Base-by-base conservation (phyloP, 176 grass and related monocot species). In the Oryza punctata region DNA sequence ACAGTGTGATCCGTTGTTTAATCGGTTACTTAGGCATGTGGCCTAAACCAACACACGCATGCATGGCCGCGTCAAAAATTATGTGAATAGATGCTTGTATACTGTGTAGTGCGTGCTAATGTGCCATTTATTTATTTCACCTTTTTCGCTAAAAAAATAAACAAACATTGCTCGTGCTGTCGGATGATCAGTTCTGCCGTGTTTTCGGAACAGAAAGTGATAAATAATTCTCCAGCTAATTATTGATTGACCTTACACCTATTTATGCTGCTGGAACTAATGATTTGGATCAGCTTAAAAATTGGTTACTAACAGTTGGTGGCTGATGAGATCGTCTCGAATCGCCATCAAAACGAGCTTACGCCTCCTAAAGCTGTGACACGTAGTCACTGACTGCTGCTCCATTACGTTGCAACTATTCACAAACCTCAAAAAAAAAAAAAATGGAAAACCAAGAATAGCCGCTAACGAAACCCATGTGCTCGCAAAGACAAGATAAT, bases 31-130 rank as follows among this genome's bases (percentile, higher is more conserved):
- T 43, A 24, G 24, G 32, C 86, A 78, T 83, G 80, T 73, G 80
- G 67, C 41, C 80, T 73, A 88, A 67, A 83, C 47, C 1, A 27
- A 41, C 79, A 65, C 30, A 35, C 33, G 33, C 33, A 35, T 35
- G 73, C 79, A 82, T 24, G 73, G 40, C 86, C 45, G 15, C 19
- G 15, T 52, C 10, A 45, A 71, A 78, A 73, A 16, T 35, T 59
- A 16, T 46, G 7, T 23, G 16, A 38, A 38, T 23, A 70, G 59
- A 73, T 72, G 57, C 65, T 37, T 57, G 72, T 63, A 63, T 63
- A 63, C 37, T 19, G 37, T 19, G 37, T 44, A 41, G 8, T 63
- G n/a, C 37, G 15, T 54, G 50, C 50, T 54, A 54, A 54, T 54
- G 50, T 21, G 50, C 16, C 18, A 54, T 54, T 54, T 54, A 18